Base-by-base conservation (phyloP, 1,284 basidiomycete species). In the Austroboletus rostrupii region DNA sequence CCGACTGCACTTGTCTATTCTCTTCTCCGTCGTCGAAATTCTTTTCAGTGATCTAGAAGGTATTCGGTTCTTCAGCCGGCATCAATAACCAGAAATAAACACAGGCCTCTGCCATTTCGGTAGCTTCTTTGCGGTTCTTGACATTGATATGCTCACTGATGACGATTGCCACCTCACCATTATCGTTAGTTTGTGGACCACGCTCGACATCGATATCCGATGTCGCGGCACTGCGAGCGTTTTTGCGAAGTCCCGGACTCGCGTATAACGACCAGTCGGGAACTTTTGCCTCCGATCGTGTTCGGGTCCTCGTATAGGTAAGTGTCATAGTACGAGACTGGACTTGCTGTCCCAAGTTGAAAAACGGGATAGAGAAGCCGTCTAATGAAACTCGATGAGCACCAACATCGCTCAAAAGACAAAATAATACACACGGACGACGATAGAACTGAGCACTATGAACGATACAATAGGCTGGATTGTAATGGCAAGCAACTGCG, bases 351-450 rank as follows among this genome's bases (percentile, higher is more conserved):
- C 88, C 80, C 29, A 89, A 72, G 28, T 78, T 85, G 73, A 93
- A 91, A 75, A 90, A 90, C 2, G 90, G 89, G 54, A 95, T 93
- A 4, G 91, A 93, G 7, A 95, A 73, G 33, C 92, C 92, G 69
- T 93, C 87, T 88, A 21, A 17, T 11, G 28, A 58, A 4, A 38
- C 29, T 12, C 6, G 49, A 29, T 46, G 44, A 49, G 35, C 32
- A 23, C 38, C 32, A 16, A 19, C 17, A 13, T 23, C n/a, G 35
- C 14, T 10, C 32, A 3, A 3, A n/a, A 35, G 38, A 38, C 26
- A 20, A 45, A 17, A 23, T 7, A 21, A 17, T 14, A 70, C 85
- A 61, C 63, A 90, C 87, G 90, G 50, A 85, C 75, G 58, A 92
- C 70, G 57, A 95, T 90, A 1, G 92, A 95, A 5, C 84, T 76